These are phyloP conservation scores for Perilla frutescens DNA, from an alignment of 257 asterid species.

Conservation along the genomic window DNA sequence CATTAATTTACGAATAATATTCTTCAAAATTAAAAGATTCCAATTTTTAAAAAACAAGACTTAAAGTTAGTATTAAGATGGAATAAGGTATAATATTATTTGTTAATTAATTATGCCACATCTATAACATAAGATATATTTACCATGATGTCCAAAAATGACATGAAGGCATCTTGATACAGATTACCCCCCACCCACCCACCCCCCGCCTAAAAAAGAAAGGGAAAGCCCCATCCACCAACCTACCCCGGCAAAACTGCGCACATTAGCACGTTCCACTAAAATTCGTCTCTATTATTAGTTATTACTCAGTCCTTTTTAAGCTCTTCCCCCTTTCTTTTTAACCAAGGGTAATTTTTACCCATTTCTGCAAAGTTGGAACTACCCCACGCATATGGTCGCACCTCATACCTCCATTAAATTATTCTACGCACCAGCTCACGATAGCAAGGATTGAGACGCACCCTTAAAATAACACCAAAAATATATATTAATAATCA, in stretches of 20 bases:
- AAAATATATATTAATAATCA: slow-evolving; percentile 11
- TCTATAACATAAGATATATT: neutral
- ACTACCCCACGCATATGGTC: slow-evolving; percentile 26
- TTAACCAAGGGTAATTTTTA: slow-evolving; percentile 5
- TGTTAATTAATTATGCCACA: neutral
- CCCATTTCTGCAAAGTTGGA: slow-evolving; percentile 18
- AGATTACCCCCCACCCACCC: neutral
- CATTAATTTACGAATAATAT: no score
- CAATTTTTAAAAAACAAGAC: no score
- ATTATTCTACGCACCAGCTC: slow-evolving; percentile 51
- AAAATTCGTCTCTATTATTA: slow-evolving; percentile 19
- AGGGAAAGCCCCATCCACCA: slow-evolving; percentile 31
- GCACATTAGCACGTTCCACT: slow-evolving; percentile 50
- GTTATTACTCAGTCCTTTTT: neutral
- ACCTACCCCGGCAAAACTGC: slow-evolving; percentile 33
- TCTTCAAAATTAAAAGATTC: neutral
- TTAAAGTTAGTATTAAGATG: neutral
- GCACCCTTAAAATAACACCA: slow-evolving; percentile 4
- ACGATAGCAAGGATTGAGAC: slow-evolving; percentile 42
- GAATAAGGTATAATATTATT: neutral
- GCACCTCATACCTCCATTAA: slow-evolving; percentile 35
- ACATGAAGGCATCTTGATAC: neutral
- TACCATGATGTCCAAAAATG: slow-evolving; percentile 25
- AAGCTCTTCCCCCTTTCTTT: neutral
- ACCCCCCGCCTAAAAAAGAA: neutral